phyloP scores from a whole-genome alignment of 805 yeast genomes.

The Candida vartiovaarae region DNA sequence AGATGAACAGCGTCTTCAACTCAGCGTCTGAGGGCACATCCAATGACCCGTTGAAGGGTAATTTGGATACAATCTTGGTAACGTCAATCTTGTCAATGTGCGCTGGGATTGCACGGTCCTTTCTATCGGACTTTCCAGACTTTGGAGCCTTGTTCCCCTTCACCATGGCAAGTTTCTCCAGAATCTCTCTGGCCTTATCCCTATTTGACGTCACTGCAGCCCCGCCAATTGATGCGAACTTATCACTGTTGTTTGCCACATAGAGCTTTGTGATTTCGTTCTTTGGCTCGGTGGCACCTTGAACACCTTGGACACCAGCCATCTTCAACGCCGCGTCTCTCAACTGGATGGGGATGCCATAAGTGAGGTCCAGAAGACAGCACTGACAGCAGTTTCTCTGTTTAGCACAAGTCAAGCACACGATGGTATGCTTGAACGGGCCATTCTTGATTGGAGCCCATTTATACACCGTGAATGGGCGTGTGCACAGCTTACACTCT shows the following conservation, averaged over 20 bases:
- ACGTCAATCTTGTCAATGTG: constrained; percentile 34
- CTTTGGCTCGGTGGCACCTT: constrained; percentile 34
- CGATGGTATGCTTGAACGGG: constrained; percentile 51
- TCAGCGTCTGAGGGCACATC: constrained; percentile 32
- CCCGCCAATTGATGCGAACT: constrained; percentile 28
- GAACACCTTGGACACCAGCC: constrained; percentile 43
- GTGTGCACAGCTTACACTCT: constrained; percentile 79
- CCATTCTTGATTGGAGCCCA: constrained; percentile 52
- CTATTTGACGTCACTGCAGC: constrained; percentile 27
- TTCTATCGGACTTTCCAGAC: constrained; percentile 5
- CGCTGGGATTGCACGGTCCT: constrained; percentile 9
- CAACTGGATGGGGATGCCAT: constrained; percentile 70
- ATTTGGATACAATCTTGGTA: constrained; percentile 42
- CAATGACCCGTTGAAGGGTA: constrained; percentile 67
- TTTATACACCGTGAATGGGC: constrained; percentile 75
- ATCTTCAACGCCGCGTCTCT: constrained; percentile 76
- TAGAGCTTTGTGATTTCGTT: constrained; percentile 49
- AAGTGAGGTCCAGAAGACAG: constrained; percentile 77
- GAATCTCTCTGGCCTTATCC: constrained; percentile 42
- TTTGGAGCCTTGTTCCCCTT: constrained; percentile 10
- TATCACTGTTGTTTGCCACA: constrained; percentile 43
- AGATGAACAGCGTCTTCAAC: constrained; percentile 60
- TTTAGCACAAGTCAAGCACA: constrained; percentile 76
- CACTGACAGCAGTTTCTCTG: constrained; percentile 81
- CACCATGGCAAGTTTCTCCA: constrained; percentile 34